Conservation (phyloP, 2,329 filamentous ascomycete species). For the Ceratocystis lukuohia region DNA sequence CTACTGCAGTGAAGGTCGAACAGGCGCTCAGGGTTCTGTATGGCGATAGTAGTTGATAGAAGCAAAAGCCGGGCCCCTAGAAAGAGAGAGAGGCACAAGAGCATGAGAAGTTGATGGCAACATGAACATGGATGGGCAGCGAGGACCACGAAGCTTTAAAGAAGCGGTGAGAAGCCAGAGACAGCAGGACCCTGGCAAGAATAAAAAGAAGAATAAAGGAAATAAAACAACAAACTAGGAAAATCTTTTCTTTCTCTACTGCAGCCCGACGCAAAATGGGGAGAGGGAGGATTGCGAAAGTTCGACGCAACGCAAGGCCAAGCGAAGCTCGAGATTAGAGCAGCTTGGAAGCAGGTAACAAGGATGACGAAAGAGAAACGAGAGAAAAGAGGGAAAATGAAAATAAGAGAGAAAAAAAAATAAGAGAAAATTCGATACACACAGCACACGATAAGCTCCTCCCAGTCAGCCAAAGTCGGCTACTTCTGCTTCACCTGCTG, state of each 20-base stretch:
- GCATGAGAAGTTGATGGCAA: neutral
- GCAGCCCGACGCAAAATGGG: conserved; percentile 2
- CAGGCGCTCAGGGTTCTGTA: neutral
- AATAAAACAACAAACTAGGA: conserved; percentile 5
- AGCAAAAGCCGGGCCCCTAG: neutral
- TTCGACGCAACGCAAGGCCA: neutral
- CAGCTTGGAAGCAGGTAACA: neutral
- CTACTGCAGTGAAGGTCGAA: neutral
- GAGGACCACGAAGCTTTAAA: conserved; percentile 16
- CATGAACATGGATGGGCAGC: conserved; percentile 8
- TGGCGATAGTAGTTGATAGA: neutral
- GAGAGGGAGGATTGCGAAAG: neutral
- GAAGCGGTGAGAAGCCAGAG: conserved; percentile 16
- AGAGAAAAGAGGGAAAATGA: neutral
- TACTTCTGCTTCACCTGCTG: neutral
- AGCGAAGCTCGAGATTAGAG: neutral
- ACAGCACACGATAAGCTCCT: neutral
- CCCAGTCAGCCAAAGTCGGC: neutral
- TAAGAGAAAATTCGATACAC: neutral
- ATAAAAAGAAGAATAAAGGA: conserved; percentile 5
- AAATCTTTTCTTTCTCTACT: neutral
- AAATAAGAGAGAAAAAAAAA: neutral
- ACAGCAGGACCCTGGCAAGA: conserved; percentile 13
- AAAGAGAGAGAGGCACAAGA: conserved; percentile 13
- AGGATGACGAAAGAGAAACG: neutral